These are phyloP conservation scores for Candida lessepsii DNA, from an alignment of 805 yeast genomes.

Conservation along the genomic window DNA sequence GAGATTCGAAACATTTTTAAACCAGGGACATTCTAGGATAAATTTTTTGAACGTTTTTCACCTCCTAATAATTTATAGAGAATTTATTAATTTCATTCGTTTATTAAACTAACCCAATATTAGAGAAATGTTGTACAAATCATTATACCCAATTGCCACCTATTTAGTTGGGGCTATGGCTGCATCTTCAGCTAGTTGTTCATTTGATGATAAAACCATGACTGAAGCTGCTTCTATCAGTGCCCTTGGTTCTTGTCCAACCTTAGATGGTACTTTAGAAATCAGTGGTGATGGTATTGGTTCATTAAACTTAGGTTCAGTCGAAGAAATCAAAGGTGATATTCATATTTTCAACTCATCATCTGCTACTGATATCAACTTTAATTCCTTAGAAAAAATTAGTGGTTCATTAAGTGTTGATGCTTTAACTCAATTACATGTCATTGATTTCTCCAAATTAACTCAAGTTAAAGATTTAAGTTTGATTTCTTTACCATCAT, in stretches of 20 bases:
- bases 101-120: not conserved
- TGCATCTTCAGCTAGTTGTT: slow-evolving; percentile 25
- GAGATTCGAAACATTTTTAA: not conserved
- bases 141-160: slow-evolving; percentile 11
- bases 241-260: slow-evolving; percentile 38
- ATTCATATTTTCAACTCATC: slow-evolving; percentile 39
- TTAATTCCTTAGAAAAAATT: slow-evolving; percentile 29
- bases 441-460: slow-evolving; percentile 35
- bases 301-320: slow-evolving; percentile 28
- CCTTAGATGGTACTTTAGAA: slow-evolving; percentile 39
- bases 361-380: slow-evolving; percentile 31
- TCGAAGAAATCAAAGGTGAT: slow-evolving; percentile 30
- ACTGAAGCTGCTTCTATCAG: slow-evolving; percentile 37
- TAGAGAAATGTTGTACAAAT: slow-evolving; percentile 13
- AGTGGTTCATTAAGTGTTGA: slow-evolving; percentile 35
- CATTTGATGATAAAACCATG: slow-evolving; percentile 37
- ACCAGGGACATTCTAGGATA: too few relatives aligned
- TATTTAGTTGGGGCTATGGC: slow-evolving; percentile 5
- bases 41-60: not conserved
- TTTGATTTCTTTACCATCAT: slow-evolving; percentile 42
- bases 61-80: not conserved
- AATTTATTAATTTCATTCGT: not conserved
- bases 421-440: slow-evolving; percentile 40
- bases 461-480: slow-evolving; percentile 28
- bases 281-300: slow-evolving; percentile 34